Conservation (phyloP, 2,329 filamentous ascomycete genomes). For the Curvularia lunata region DNA sequence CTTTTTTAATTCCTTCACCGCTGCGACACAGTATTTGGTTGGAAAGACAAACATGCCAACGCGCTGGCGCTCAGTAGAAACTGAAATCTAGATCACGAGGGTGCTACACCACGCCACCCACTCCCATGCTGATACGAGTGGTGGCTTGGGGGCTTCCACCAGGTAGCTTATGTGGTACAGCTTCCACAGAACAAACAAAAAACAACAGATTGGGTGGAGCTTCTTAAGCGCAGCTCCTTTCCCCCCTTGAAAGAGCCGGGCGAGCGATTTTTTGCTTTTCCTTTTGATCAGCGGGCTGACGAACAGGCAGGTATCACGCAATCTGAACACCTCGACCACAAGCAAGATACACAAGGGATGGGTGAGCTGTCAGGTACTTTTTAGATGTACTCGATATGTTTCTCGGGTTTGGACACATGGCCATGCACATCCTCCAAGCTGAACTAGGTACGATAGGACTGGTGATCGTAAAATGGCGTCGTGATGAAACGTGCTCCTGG, state of each 20-base stretch:
- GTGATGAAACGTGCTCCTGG: slow-evolving; percentile 10
- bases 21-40: not conserved
- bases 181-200: slow-evolving; percentile 1
- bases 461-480: not conserved
- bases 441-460: not conserved
- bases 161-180: not conserved
- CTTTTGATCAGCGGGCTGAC: slow-evolving; percentile 8
- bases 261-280: slow-evolving; percentile 9
- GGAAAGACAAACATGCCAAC: not conserved
- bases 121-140: not conserved
- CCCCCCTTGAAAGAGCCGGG: not conserved
- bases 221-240: slow-evolving; percentile 1
- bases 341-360: slow-evolving; percentile 1
- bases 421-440: slow-evolving; percentile 2
- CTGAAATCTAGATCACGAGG: not conserved
- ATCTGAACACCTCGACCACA: slow-evolving; percentile 3
- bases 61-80: not conserved
- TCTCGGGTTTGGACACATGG: not conserved
- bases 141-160: slow-evolving; percentile 4
- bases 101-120: not conserved
- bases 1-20: not conserved
- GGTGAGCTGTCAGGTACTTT: not conserved
- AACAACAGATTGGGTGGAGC: slow-evolving; percentile 4
- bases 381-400: not conserved
- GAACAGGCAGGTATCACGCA: slow-evolving; percentile 7